These are phyloP conservation scores for Penicillium canariense DNA, from an alignment of 495 filamentous ascomycete species.

Conservation along the genomic window DNA sequence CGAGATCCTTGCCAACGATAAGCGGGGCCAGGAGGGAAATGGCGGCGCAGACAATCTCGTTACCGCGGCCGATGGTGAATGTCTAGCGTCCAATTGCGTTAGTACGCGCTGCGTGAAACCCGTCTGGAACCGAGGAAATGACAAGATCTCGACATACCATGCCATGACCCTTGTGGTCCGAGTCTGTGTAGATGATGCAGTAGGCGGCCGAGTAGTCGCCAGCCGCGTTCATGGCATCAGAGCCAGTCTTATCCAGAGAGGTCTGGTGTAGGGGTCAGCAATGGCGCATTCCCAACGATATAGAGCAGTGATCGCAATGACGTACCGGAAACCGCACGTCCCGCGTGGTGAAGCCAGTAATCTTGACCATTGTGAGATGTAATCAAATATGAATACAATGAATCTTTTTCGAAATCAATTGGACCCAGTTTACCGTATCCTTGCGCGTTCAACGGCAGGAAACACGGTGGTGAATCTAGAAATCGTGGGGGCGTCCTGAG, in stretches of 20 bases:
- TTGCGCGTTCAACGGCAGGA: slow-evolving; percentile 1
- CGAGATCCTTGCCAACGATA: slow-evolving; percentile 68
- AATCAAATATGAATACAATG: not conserved
- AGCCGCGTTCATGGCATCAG: slow-evolving; percentile 95
- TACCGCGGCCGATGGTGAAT: slow-evolving; percentile 94
- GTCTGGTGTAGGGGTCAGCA: slow-evolving; percentile 49
- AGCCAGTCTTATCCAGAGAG: slow-evolving; percentile 90
- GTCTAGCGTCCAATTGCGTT: slow-evolving; percentile 52
- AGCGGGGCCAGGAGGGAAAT: slow-evolving; percentile 75
- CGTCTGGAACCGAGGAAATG: not conserved
- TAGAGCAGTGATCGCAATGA: slow-evolving; percentile 4
- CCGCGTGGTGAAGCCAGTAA: slow-evolving; percentile 74
- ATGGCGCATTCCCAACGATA: not conserved
- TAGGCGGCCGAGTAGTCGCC: slow-evolving; percentile 92
- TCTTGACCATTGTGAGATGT: slow-evolving; percentile 60
- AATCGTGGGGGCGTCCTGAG: slow-evolving; percentile 4
- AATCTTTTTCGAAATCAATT: slow-evolving; percentile 8
- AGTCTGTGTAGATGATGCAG: slow-evolving; percentile 85
- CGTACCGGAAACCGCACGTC: slow-evolving; percentile 87
- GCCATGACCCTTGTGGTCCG: slow-evolving; percentile 70
- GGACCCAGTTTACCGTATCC: not conserved
- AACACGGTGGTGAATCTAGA: not conserved
- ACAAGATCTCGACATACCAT: slow-evolving; percentile 58
- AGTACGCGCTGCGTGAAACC: not conserved
- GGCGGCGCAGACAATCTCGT: slow-evolving; percentile 87